Base-by-base conservation (phyloP, 306 rosid genomes). In the Rubus parviflorus region DNA sequence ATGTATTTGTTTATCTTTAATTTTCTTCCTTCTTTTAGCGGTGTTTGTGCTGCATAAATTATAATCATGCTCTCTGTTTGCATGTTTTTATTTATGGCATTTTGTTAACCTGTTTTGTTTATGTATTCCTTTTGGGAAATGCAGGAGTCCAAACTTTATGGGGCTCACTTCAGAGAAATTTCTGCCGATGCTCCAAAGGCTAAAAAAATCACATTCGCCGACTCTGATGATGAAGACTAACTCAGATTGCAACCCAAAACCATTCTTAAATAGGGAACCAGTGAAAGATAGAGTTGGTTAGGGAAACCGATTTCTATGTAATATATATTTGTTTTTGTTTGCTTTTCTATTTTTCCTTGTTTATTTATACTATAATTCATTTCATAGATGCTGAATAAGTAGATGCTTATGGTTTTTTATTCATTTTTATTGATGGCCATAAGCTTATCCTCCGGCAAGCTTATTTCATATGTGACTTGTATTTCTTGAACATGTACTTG, bases 101-200 rank as follows among this genome's bases (percentile, higher is more conserved):
- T 42, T 42, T 42, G 8, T 42, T 42, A 5, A 42, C 46, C 38
- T 41, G 6, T 68, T 51, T 77, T 8, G 22, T 45, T 23, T 77
- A 41, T n/a, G 7, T n/a, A 30, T 72, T 47, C 11, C 22, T 75
- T 6, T 45, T 70, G 60, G 77, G 45, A 63, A 71, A 72, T 67
- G 22, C 80, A 91, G 99, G 98, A 96, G 83, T 96, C 99, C 23
- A 96, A 96, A 87, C 91, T 91, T 41, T 92, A 92, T 70, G 98
- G 99, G 75, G 87, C 96, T 13, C 99, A 92, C 90, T 96, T 88
- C 77, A 96, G 87, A 88, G 98, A 96, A 84, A 96, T 96, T 75
- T 11, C 96, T 42, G 90, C 56, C 8, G 89, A 84, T 84, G 98
- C 97, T 68, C 96, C 91, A 0, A 92, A 89, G 87, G 83, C 97